Conservation (phyloP, 768 basidiomycete species). For the Royoungia palumana region DNA sequence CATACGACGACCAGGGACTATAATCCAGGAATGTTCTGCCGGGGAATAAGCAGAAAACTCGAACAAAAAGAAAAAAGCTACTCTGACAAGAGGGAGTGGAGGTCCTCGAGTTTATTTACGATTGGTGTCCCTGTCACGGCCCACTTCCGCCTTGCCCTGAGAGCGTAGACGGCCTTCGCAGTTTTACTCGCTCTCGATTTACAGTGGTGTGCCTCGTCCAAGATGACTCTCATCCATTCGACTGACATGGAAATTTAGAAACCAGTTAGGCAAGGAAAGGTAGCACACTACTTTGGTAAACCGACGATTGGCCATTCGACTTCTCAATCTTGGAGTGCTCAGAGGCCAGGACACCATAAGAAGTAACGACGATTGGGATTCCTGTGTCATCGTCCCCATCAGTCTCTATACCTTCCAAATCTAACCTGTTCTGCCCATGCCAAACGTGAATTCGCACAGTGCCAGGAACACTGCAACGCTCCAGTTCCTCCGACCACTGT, state of each 20-base stretch:
- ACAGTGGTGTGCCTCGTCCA: slow-evolving; percentile 95
- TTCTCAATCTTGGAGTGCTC: slow-evolving; percentile 76
- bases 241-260: slow-evolving; percentile 40
- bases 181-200: slow-evolving; percentile 87
- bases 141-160: slow-evolving; percentile 80
- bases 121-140: slow-evolving; percentile 95
- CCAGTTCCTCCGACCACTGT: slow-evolving; percentile 96
- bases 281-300: slow-evolving; percentile 63
- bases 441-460: slow-evolving; percentile 69
- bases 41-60: slow-evolving; percentile 19
- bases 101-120: slow-evolving; percentile 88
- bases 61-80: slow-evolving; percentile 34
- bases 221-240: slow-evolving; percentile 76
- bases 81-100: slow-evolving; percentile 83
- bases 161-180: slow-evolving; percentile 83
- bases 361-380: slow-evolving; percentile 83
- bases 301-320: slow-evolving; percentile 46
- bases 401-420: slow-evolving; percentile 59
- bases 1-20: slow-evolving; percentile 76
- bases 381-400: slow-evolving; percentile 48
- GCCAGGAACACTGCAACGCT: slow-evolving; percentile 72
- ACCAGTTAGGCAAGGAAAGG: background rate
- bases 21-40: slow-evolving; percentile 72
- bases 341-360: slow-evolving; percentile 87
- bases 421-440: slow-evolving; percentile 85